These are phyloP conservation scores for Aspergillus unguis DNA, from an alignment of 2,329 filamentous ascomycete species.

Conservation along the genomic window DNA sequence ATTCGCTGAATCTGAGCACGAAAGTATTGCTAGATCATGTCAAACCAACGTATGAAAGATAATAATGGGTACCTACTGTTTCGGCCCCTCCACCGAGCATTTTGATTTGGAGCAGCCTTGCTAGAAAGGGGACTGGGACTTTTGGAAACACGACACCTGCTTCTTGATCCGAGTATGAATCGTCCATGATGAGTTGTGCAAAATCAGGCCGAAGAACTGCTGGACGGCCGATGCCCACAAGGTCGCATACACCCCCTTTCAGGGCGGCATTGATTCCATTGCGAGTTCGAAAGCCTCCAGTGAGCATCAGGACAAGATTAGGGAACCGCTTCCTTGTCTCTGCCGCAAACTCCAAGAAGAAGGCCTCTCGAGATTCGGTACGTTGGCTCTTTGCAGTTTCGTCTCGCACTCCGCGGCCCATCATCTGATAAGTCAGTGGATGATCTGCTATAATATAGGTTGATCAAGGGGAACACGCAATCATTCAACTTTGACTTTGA, in stretches of 20 bases:
- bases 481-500: too few relatives aligned
- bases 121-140: background rate
- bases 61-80: background rate
- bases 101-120: background rate
- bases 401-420: background rate
- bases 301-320: slow-evolving; percentile 50
- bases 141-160: background rate
- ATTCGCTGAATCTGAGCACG: background rate
- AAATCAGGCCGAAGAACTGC: slow-evolving; percentile 37
- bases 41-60: background rate
- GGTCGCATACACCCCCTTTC: slow-evolving; percentile 40
- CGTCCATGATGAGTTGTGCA: background rate
- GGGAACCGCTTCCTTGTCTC: slow-evolving; percentile 44
- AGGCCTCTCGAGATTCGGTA: slow-evolving; percentile 46
- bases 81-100: background rate
- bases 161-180: background rate
- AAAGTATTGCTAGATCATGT: background rate
- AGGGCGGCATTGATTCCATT: slow-evolving; percentile 47
- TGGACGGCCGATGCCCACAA: slow-evolving; percentile 45
- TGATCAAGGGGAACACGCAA: too few relatives aligned
- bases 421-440: background rate
- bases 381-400: background rate
- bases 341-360: slow-evolving; percentile 60
- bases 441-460: background rate
- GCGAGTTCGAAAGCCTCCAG: slow-evolving; percentile 56